Percentiles rank a stretch among this genome's conserved stretches.
phyloP scores from a whole-genome alignment of 768 basidiomycete genomes.

The Leccinum variicolor region DNA sequence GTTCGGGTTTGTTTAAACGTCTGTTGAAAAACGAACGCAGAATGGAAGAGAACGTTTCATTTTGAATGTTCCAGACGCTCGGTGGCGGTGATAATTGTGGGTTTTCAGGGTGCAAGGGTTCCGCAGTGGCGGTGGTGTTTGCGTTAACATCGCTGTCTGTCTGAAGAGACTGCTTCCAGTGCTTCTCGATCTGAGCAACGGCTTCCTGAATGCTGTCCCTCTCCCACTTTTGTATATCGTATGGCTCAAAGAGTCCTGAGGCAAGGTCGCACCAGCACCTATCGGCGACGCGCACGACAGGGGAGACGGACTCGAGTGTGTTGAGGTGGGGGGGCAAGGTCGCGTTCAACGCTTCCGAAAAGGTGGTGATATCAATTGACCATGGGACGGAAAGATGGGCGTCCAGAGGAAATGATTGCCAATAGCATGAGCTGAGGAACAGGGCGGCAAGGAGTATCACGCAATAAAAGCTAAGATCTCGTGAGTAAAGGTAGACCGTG shows the following conservation, averaged over 20 bases:
- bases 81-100: slow-evolving; percentile 10
- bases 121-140: slow-evolving; percentile 25
- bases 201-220: slow-evolving; percentile 52
- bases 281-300: slow-evolving; percentile 64
- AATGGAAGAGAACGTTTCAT: slow-evolving; percentile 20
- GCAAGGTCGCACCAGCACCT: slow-evolving; percentile 87
- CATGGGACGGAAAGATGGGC: slow-evolving; percentile 62
- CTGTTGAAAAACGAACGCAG: slow-evolving; percentile 25
- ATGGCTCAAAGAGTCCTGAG: slow-evolving; percentile 68
- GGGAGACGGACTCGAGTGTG: slow-evolving; percentile 40
- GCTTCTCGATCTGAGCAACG: slow-evolving; percentile 34
- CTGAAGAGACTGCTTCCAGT: slow-evolving; percentile 29
- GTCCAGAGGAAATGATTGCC: slow-evolving; percentile 75
- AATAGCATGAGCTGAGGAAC: slow-evolving; percentile 85
- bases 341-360: slow-evolving; percentile 59
- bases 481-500: slow-evolving; percentile 7
- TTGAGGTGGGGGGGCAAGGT: slow-evolving; percentile 40
- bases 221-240: slow-evolving; percentile 77
- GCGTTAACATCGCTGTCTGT: slow-evolving; percentile 14
- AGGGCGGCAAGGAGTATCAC: slow-evolving; percentile 78
- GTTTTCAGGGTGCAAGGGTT: slow-evolving; percentile 18
- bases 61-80: slow-evolving; percentile 4
- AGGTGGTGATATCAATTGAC: slow-evolving; percentile 70
- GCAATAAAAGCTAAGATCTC: slow-evolving; percentile 69
- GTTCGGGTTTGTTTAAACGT: slow-evolving; percentile 2